Evolutionary conservation across 306 rosid species (phyloP).

Genomic region (Biancaea sappan): DNA sequence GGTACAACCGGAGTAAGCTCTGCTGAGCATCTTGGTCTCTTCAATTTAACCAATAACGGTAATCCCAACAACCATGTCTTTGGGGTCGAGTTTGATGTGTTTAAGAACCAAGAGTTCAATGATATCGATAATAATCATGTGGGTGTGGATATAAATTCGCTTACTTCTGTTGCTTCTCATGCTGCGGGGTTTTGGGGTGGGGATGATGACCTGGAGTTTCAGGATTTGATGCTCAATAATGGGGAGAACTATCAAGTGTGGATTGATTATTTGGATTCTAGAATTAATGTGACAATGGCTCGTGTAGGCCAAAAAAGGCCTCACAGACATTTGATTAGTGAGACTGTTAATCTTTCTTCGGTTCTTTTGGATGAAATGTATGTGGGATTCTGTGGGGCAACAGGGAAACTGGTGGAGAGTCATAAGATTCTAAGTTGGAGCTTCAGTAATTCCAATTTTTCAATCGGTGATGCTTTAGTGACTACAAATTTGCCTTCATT

Average conservation of each 20-base stretch:
- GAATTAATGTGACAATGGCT: conserved; percentile 54
- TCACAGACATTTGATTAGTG: conserved; percentile 48
- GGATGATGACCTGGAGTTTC: conserved; percentile 29
- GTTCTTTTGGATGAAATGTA: conserved; percentile 56
- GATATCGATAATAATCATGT: conserved; percentile 55
- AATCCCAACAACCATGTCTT: conserved; percentile 46
- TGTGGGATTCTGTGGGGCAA: conserved; percentile 54
- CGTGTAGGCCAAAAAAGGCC: conserved; percentile 44
- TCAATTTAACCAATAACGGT: conserved; percentile 52
- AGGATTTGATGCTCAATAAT: conserved; percentile 40
- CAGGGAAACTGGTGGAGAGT: conserved; percentile 54
- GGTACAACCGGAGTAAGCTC: conserved; percentile 45
- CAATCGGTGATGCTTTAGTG: conserved; percentile 54
- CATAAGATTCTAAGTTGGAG: conserved; percentile 60
- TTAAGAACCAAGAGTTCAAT: conserved; percentile 54
- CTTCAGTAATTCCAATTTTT: conserved; percentile 50
- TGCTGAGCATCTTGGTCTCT: conserved; percentile 52
- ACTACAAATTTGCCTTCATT: conserved; percentile 62
- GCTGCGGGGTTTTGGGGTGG: conserved; percentile 54
- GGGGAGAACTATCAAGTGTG: conserved; percentile 60
- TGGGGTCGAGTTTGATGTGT: conserved; percentile 58
- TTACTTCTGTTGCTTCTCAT: conserved; percentile 39
- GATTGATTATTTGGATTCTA: conserved; percentile 49
- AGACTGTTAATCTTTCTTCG: conserved; percentile 44
- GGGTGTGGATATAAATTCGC: conserved; percentile 53